phyloP scores from a whole-genome alignment of 2,329 filamentous ascomycete genomes.

The Dothideomycetes sp. region DNA sequence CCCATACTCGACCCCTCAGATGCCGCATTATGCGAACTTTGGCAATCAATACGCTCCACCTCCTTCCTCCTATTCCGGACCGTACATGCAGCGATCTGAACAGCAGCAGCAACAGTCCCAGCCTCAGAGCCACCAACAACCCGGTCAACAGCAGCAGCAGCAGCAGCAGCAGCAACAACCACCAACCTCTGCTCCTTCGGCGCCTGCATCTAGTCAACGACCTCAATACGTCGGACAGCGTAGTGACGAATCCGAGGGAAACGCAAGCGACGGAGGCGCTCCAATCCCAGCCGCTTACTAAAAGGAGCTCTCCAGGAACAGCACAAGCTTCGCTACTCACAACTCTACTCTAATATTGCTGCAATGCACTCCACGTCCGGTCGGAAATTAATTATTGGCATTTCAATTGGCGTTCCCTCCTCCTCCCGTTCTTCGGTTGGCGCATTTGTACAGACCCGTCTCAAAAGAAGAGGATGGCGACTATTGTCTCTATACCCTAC shows the following conservation, averaged over 20 bases:
- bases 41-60: conserved; percentile 8
- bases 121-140: not conserved
- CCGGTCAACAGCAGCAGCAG: conserved; percentile 13
- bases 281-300: conserved; percentile 17
- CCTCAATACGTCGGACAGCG: conserved; percentile 13
- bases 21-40: conserved; percentile 19
- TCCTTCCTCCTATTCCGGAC: conserved; percentile 3
- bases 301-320: not conserved
- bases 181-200: conserved; percentile 3
- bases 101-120: conserved; percentile 14
- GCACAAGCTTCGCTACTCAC: not conserved
- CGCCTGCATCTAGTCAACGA: conserved; percentile 11
- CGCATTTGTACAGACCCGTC: not conserved
- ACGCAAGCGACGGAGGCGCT: conserved; percentile 17
- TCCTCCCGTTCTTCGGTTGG: too few species aligned
- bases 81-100: conserved; percentile 10
- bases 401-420: too few species aligned
- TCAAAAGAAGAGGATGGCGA: not conserved
- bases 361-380: not conserved
- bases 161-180: conserved; percentile 10
- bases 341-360: not conserved
- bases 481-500: not conserved
- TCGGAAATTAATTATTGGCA: not conserved
- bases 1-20: conserved; percentile 18
- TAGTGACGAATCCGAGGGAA: conserved; percentile 13